Base-by-base conservation (phyloP, 176 grass and related monocot genomes). In the Lolium multiflorum region DNA sequence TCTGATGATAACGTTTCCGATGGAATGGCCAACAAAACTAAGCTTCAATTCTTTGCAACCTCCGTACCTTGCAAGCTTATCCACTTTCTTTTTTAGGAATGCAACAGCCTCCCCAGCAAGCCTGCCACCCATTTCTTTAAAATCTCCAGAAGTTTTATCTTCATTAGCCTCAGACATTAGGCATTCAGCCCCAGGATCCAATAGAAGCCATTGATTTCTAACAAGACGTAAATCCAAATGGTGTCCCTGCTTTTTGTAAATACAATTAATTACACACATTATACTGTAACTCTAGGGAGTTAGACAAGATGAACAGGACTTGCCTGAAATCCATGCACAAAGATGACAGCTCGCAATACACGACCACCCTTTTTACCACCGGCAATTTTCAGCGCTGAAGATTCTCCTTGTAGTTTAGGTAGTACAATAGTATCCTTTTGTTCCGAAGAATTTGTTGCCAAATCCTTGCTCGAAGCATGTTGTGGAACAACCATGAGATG, bases 271-370 rank as follows among this genome's bases (percentile, higher is more conserved):
- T 72, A 83, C 51, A 87, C 61, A 22, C 70, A 59, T 12, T 60
- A 70, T 6, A 86, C n/a, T 88, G 7, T 47, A 74, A 91, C 11
- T 77, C 15, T 20, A 35, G 46, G 51, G 57, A 81, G 43, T 81
- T 77, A 51, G 67, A 73, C 39, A 4, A 59, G 31, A 68, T 26
- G 74, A 76, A n/a, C 11, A 48, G 41, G 67, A 78, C 83, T 77
- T 92, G 74, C 96, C 96, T 98, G 96, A 94, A 98, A 98, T 63
- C 96, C 96, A 91, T 98, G 96, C 77, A 98, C 96, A 91, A 98
- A 98, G 57, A 98, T 67, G 81, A 96, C 88, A 78, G 88, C 96
- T 88, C 89, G 86, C 35, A 98, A 81, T 73, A 95, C 44, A 57
- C 94, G 92, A 43, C 86, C 88, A 80, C 71, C 57, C 81, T 81